These are phyloP conservation scores for Xylariomycetidae sp. DNA, from an alignment of 2,329 filamentous ascomycete genomes.

Conservation along the genomic window DNA sequence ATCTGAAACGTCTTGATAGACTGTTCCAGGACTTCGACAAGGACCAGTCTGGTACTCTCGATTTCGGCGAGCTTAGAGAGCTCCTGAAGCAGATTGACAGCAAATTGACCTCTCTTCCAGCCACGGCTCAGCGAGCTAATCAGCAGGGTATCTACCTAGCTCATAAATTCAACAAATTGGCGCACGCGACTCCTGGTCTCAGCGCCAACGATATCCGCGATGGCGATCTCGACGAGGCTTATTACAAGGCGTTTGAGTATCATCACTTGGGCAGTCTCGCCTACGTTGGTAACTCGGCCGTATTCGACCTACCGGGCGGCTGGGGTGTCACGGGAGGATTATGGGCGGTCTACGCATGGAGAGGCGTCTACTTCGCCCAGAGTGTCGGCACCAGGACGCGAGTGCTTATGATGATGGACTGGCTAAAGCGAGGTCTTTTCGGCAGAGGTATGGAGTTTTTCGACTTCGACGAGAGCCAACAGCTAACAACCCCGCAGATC, in stretches of 20 bases:
- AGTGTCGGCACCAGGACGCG: constrained; percentile 90
- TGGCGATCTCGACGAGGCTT: constrained; percentile 84
- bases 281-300: constrained; percentile 92
- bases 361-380: constrained; percentile 95
- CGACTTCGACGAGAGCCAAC: too few relatives aligned
- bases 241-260: constrained; percentile 95
- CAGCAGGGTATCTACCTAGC: constrained; percentile 93
- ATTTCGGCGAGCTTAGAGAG: constrained; percentile 87
- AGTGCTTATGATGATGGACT: constrained; percentile 91
- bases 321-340: constrained; percentile 77
- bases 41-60: constrained; percentile 86
- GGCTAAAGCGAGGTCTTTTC: constrained; percentile 94
- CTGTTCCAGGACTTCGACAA: constrained; percentile 91
- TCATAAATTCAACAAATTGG: constrained; percentile 89
- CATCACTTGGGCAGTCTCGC: constrained; percentile 86
- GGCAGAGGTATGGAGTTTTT: constrained; percentile 70
- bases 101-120: constrained; percentile 90
- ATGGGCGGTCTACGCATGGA: constrained; percentile 92
- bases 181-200: constrained; percentile 71
- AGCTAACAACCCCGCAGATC: too few relatives aligned
- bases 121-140: constrained; percentile 92
- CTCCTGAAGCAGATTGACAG: constrained; percentile 88
- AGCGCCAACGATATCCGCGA: constrained; percentile 76
- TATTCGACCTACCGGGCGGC: constrained; percentile 83
- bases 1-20: constrained; percentile 83